Conservation (phyloP, 371 early-diverging fungal species). For the Lichtheimia ornata region DNA sequence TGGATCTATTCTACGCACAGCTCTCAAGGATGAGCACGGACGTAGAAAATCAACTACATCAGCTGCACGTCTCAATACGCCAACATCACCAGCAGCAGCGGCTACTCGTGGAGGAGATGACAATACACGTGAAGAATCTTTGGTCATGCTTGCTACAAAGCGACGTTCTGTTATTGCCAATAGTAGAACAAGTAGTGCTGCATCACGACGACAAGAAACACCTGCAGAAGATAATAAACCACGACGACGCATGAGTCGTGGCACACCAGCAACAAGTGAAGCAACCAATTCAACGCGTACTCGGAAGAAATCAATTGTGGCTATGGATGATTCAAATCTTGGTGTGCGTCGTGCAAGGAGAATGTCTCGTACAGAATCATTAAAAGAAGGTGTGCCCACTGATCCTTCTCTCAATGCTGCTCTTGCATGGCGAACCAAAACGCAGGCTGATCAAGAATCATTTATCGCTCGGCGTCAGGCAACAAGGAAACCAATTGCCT, state of each 20-base stretch:
- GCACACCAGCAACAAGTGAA: slow-evolving; percentile 1
- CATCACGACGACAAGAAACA: slow-evolving; percentile 10
- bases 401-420: slow-evolving; percentile 31
- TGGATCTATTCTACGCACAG: slow-evolving; percentile 21
- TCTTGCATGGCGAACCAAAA: slow-evolving; percentile 26
- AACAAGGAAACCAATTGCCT: slow-evolving; percentile 3
- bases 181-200: slow-evolving; percentile 16
- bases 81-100: neutral
- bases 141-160: slow-evolving; percentile 18
- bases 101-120: slow-evolving; percentile 4
- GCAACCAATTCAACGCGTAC: slow-evolving; percentile 6
- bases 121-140: slow-evolving; percentile 16
- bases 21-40: slow-evolving; percentile 8
- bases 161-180: slow-evolving; percentile 17
- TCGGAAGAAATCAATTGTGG: slow-evolving; percentile 21
- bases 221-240: slow-evolving; percentile 15
- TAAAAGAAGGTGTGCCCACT: slow-evolving; percentile 46
- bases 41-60: slow-evolving; percentile 21
- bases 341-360: slow-evolving; percentile 16
- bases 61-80: neutral
- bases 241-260: slow-evolving; percentile 10
- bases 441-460: slow-evolving; percentile 20
- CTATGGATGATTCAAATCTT: slow-evolving; percentile 16
- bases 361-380: slow-evolving; percentile 37
- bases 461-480: neutral